Evolutionary conservation across 768 basidiomycete genomes (phyloP).

Genomic region (Mycena latifolia): DNA sequence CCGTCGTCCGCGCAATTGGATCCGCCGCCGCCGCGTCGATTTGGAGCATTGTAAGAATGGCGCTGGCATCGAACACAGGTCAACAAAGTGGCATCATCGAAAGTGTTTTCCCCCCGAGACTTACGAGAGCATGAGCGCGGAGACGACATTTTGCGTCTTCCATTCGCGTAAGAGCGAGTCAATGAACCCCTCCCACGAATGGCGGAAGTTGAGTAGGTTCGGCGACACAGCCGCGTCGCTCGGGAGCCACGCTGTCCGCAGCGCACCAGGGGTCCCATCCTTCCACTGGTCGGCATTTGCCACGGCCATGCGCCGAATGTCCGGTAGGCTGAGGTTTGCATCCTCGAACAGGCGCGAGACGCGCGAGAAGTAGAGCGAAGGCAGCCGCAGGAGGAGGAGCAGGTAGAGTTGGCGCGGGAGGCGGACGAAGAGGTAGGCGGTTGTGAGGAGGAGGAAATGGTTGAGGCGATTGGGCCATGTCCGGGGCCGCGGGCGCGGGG

Average conservation of each 20-base stretch:
- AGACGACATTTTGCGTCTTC: constrained; percentile 71
- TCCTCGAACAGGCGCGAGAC: constrained; percentile 68
- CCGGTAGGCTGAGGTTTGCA: constrained; percentile 64
- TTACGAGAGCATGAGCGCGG: constrained; percentile 51
- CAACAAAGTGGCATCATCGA: background rate
- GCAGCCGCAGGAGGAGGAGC: constrained; percentile 57
- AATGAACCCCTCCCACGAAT: constrained; percentile 34
- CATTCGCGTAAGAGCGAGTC: constrained; percentile 57
- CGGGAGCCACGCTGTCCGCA: constrained; percentile 36
- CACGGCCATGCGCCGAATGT: constrained; percentile 39
- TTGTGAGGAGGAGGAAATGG: background rate
- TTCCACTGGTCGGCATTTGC: constrained; percentile 31
- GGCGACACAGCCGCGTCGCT: constrained; percentile 51
- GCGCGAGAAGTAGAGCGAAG: constrained; percentile 66
- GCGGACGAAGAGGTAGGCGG: constrained; percentile 37
- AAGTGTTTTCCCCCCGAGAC: background rate
- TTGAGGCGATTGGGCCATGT: background rate
- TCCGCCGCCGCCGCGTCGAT: constrained; percentile 54
- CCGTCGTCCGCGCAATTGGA: constrained; percentile 64
- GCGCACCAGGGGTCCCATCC: constrained; percentile 13
- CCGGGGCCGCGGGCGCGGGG: background rate
- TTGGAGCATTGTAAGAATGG: constrained; percentile 36
- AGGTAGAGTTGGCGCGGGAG: constrained; percentile 38
- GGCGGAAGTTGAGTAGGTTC: constrained; percentile 47
- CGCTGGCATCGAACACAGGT: constrained; percentile 3